Conservation (phyloP, 1,284 basidiomycete genomes). For the Neonothopanus nambi region DNA sequence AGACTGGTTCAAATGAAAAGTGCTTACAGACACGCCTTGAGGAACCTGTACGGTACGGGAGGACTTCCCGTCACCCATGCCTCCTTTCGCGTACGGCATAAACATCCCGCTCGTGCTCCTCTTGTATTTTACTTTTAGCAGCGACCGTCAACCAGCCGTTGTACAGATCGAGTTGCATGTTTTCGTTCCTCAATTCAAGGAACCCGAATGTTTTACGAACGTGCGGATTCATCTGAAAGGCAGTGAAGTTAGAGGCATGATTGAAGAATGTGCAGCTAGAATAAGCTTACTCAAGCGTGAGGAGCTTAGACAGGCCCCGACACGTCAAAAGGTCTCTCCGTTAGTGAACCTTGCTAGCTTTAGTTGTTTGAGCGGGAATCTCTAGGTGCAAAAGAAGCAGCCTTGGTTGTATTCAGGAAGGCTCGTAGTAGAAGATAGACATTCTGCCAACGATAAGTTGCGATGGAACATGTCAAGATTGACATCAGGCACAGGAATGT, state of each 20-base stretch:
- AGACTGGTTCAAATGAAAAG: background rate
- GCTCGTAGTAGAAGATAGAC: constrained; percentile 19
- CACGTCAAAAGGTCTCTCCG: constrained; percentile 1
- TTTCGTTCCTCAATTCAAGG: constrained; percentile 12
- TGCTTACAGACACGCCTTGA: constrained; percentile 16
- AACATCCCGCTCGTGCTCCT: constrained; percentile 13
- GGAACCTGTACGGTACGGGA: constrained; percentile 18
- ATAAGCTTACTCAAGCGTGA: constrained; percentile 8
- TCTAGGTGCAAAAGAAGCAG: constrained; percentile 18
- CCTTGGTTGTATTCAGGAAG: constrained; percentile 18
- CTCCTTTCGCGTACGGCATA: constrained; percentile 12
- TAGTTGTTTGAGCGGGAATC: background rate
- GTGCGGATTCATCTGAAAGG: constrained; percentile 17
- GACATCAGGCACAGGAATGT: too few relatives aligned
- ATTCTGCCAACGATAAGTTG: background rate
- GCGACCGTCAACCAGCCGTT: constrained; percentile 18
- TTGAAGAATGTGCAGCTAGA: background rate
- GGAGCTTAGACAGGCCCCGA: background rate
- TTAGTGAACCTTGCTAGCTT: background rate
- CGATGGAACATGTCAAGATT: background rate
- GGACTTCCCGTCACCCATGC: constrained; percentile 17
- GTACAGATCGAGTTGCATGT: constrained; percentile 17
- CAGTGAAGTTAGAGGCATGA: background rate
- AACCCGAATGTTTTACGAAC: constrained; percentile 18
- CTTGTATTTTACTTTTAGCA: constrained; percentile 13